Percentiles rank a stretch among this genome's conserved stretches.
Evolutionary conservation across 2,329 filamentous ascomycete genomes (phyloP).

Genomic region (Hypoxylon sp.): DNA sequence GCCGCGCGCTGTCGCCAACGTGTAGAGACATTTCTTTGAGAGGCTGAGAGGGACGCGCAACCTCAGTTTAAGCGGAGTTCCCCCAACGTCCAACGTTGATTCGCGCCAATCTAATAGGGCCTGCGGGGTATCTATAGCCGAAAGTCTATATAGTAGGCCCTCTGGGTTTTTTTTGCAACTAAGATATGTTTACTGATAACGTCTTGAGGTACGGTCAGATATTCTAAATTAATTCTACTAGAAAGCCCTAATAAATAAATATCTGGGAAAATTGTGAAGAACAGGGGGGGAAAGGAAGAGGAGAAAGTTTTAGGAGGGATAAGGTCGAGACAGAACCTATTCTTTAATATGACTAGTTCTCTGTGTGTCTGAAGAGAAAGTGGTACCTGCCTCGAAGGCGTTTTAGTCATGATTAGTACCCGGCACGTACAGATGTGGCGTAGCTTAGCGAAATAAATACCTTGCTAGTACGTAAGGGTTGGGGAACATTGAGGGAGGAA

Average conservation of each 20-base stretch:
- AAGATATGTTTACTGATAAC: slow-evolving; percentile 24
- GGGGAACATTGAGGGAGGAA: background rate
- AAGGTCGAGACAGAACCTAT: slow-evolving; percentile 41
- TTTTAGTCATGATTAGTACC: slow-evolving; percentile 23
- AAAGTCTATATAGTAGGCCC: slow-evolving; percentile 9
- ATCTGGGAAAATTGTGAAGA: background rate
- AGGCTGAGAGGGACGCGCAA: background rate
- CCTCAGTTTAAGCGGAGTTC: slow-evolving; percentile 26
- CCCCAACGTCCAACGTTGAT: slow-evolving; percentile 9
- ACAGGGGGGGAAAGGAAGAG: slow-evolving; percentile 11
- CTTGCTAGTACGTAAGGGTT: slow-evolving; percentile 23
- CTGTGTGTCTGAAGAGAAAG: slow-evolving; percentile 13
- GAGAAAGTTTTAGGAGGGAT: slow-evolving; percentile 21
- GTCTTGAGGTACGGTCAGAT: background rate
- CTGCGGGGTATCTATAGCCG: slow-evolving; percentile 39
- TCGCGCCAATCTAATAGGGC: slow-evolving; percentile 3
- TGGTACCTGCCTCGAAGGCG: slow-evolving; percentile 33
- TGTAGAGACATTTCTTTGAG: slow-evolving; percentile 64
- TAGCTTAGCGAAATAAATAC: slow-evolving; percentile 27
- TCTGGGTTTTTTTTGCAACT: slow-evolving; percentile 7
- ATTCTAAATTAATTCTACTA: background rate
- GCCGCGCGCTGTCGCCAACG: slow-evolving; percentile 62
- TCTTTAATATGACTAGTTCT: slow-evolving; percentile 39
- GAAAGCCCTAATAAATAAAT: slow-evolving; percentile 1
- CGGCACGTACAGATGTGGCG: slow-evolving; percentile 31